Percentiles rank a stretch among this genome's conserved stretches.
These are phyloP conservation scores for Blastocystis sp. DNA, from an alignment of 352 stramenopile species.

Conservation along the genomic window DNA sequence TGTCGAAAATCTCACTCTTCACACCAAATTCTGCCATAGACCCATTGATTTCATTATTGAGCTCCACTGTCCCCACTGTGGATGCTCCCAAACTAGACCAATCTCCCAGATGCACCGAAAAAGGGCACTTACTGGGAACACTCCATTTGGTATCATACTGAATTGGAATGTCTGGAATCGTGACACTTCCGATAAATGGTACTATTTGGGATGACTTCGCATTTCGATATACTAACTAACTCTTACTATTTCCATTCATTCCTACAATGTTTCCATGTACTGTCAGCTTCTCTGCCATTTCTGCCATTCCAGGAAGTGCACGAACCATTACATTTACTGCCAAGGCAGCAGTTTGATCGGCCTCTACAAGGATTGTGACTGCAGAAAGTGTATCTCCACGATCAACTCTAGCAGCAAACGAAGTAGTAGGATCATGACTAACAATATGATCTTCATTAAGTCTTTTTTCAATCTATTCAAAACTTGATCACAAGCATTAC, in stretches of 20 bases:
- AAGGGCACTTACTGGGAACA: background rate
- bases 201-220: background rate
- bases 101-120: background rate
- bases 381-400: background rate
- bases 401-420: background rate
- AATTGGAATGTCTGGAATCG: background rate
- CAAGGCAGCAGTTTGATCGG: background rate
- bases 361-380: background rate
- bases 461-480: background rate
- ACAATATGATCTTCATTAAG: slow-evolving; percentile 1
- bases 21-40: background rate
- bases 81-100: background rate
- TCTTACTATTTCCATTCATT: background rate
- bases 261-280: background rate
- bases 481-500: background rate
- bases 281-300: background rate
- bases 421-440: background rate
- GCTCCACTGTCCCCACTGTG: background rate
- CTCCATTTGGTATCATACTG: background rate
- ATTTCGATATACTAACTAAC: background rate
- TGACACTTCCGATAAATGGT: background rate
- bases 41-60: background rate
- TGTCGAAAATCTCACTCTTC: slow-evolving; percentile 28
- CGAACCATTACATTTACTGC: background rate
- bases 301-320: background rate